A percentile compares a stretch with the other conserved stretches of the same genome.
These are phyloP conservation scores for Spinacia oleracea DNA, from an alignment of 179 eudicot genomes.

Conservation along the genomic window DNA sequence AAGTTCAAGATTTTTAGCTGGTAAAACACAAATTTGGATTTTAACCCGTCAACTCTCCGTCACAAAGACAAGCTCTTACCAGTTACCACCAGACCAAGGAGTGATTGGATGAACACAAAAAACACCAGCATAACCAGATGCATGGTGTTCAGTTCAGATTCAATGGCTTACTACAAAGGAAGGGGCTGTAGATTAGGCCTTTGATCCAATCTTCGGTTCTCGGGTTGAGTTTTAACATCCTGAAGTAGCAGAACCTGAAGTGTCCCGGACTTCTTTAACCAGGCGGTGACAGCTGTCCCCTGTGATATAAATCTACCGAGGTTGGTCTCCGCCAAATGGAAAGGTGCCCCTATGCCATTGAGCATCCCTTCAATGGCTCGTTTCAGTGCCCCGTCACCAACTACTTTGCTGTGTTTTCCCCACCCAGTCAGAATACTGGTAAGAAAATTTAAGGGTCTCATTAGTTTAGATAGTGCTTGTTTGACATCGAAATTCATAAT, in stretches of 20 bases:
- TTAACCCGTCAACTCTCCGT: not conserved
- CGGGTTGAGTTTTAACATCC: slow-evolving; percentile 54
- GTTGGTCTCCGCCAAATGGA: slow-evolving; percentile 68
- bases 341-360: slow-evolving; percentile 72
- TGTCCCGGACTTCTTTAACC: slow-evolving; percentile 81
- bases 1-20: no score
- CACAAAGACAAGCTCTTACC: not conserved
- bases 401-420: slow-evolving; percentile 99
- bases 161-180: slow-evolving; percentile 44
- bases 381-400: slow-evolving; percentile 78
- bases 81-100: not conserved
- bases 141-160: slow-evolving; percentile 9
- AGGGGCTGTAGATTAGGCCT: slow-evolving; percentile 41
- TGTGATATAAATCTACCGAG: slow-evolving; percentile 81
- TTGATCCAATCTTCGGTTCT: slow-evolving; percentile 33
- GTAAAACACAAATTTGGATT: no score
- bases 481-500: not conserved
- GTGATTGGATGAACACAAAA: slow-evolving; percentile 12
- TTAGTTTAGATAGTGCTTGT: not conserved
- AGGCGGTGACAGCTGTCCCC: slow-evolving; percentile 70
- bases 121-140: not conserved
- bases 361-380: slow-evolving; percentile 84
- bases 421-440: slow-evolving; percentile 93
- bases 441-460: not conserved
- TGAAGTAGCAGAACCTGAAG: slow-evolving; percentile 64